phyloP scores from a whole-genome alignment of 169 alveolate species.

The Cryptosporidium tyzzeri region DNA sequence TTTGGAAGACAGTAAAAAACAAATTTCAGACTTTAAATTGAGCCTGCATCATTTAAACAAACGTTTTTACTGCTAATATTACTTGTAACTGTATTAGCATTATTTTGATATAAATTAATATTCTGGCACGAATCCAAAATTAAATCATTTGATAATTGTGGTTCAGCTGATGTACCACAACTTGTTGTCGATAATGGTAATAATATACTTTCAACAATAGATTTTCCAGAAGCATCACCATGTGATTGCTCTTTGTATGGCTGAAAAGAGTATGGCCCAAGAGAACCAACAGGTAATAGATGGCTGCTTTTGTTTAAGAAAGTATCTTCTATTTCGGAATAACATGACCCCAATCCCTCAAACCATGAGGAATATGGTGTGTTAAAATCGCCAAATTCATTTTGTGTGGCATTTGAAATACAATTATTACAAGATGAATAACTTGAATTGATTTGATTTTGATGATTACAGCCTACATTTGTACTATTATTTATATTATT shows the following conservation, averaged over 20 bases:
- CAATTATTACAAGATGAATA: conserved; percentile 48
- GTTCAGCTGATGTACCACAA: conserved; percentile 67
- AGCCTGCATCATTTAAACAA: neutral
- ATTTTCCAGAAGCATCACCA: conserved; percentile 21
- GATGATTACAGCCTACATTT: neutral
- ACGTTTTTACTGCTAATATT: neutral
- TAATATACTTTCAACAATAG: conserved; percentile 58
- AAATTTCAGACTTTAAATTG: too few relatives aligned
- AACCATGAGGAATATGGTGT: conserved; percentile 68
- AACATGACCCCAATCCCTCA: conserved; percentile 61
- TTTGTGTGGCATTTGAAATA: conserved; percentile 8
- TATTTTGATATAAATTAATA: conserved; percentile 19
- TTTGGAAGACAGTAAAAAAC: neutral
- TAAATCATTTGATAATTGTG: conserved; percentile 70
- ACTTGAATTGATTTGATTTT: neutral
- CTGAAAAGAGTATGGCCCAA: conserved; percentile 72
- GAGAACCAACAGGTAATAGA: conserved; percentile 56
- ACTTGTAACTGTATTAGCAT: neutral
- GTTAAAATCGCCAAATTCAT: conserved; percentile 34
- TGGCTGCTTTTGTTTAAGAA: conserved; percentile 45
- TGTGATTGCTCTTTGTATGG: conserved; percentile 47
- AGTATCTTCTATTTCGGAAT: conserved; percentile 66
- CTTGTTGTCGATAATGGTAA: conserved; percentile 60
- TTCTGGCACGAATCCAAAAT: conserved; percentile 41
- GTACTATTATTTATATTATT: conserved; percentile 11